Base-by-base conservation (phyloP, 1,139 yeast genomes). In the Zygosaccharomyces pseudobailii region DNA sequence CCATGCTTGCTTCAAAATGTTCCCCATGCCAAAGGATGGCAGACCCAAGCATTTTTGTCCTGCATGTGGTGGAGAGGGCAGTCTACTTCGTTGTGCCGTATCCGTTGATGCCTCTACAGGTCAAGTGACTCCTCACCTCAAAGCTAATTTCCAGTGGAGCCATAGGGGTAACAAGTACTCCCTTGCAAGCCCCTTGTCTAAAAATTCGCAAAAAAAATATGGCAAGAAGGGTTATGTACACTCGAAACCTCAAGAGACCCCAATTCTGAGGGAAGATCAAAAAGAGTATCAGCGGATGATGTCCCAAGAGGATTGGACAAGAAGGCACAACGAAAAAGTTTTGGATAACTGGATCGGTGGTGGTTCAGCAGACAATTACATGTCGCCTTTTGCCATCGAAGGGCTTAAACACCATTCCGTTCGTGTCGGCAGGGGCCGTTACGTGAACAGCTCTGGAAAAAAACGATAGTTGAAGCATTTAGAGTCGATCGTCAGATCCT, bases 61-160 rank as follows among this genome's bases (percentile, higher is more conserved):
- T n/a, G 78, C 82, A 48, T 68, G 71, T 55, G 95, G 99, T 74
- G 98, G 98, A 41, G 95, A 96, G 50, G 80, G 84, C 53, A 90
- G 98, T 0, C 71, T 94, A 52, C 67, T 90, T 59, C 76, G 98
- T 67, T 90, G 96, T 69, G 89, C 96, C 0, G 96, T 90, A 1
- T 82, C 95, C 9, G 80, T 92, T 22, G 87, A 87, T 58, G 76
- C 87, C 38, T 73, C 72, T 30, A 82, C 94, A 1, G 98, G 98
- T 40, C 80, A 79, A 55, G 72, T 92, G 39, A 84, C 86, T 8
- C 96, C 97, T n/a, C 96, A 89, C 66, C 74, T 94, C 59, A 90
- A 90, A 72, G 76, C 82, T 51, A 89, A 89, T 67, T 89, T 92
- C 73, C 92, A 87, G 68, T 94, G 98, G 98, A 84, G 84, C 58